Base-by-base conservation (phyloP, 2,329 filamentous ascomycete genomes). In the Clonostachys sp. region DNA sequence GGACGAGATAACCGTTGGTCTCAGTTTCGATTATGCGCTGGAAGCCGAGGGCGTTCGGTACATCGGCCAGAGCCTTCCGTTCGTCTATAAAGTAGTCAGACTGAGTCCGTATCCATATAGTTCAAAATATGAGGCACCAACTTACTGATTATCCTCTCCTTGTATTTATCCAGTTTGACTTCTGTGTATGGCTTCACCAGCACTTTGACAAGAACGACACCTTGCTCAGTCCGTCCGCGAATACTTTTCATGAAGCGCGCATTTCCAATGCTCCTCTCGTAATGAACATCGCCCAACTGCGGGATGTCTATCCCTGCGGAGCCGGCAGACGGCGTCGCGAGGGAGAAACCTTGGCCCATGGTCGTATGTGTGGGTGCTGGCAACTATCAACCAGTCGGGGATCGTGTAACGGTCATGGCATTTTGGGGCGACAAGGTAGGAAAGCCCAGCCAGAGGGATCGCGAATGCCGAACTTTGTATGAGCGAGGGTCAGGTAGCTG, bases 331-430 rank as follows among this genome's bases (percentile, higher is more conserved):
- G 95, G 87, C 62, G 91, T 91, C 46, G 91, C 89, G 58, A 95
- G 83, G 52, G 92, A 96, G 72, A 96, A 96, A 55, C 90, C 91
- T 78, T 99, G 94, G 55, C 94, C 94, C 94, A 99, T 99, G 55
- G 56, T 46, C 12, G 24, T 30, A 4, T 10, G 24, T 30, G 24
- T 30, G 24, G 24, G 24, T 30, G 24, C 24, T 30, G 24, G 24
- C 24, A 30, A 30, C 24, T 30, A 30, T 30, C 24, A 30, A 30
- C 24, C 24, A 30, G 24, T 30, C 24, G 24, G 24, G 24, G 10
- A 30, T 30, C 24, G 24, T 30, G 24, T 30, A 30, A 10, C 24
- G 24, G 24, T 30, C 24, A 30, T 30, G 24, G 24, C 24, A 30
- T 30, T 30, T 30, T 30, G 9, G 24, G 24, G 24, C 24, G 9